Conservation (phyloP, 345 rosid species). For the Isatis tinctoria region DNA sequence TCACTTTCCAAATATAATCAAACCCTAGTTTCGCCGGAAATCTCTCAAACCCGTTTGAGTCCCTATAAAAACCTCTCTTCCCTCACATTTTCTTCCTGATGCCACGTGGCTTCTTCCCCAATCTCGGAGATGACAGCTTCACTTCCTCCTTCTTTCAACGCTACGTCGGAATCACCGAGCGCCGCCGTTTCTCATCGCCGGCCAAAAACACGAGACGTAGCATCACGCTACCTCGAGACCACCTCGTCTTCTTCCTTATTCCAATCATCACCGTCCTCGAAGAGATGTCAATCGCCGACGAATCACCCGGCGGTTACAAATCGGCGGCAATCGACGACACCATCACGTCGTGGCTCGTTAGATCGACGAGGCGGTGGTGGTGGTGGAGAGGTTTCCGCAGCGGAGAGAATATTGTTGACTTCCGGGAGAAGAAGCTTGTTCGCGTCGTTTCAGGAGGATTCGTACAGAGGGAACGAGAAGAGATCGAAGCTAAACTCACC, state of each 20-base stretch:
- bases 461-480: slow-evolving; percentile 48
- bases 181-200: slow-evolving; percentile 47
- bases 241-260: slow-evolving; percentile 14
- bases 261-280: slow-evolving; percentile 33
- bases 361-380: slow-evolving; percentile 44
- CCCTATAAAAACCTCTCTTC: no score
- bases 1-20: no score
- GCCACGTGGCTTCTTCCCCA: no score
- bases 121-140: no score
- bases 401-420: slow-evolving; percentile 61
- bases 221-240: slow-evolving; percentile 64
- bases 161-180: no score
- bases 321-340: slow-evolving; percentile 68
- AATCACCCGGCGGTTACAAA: slow-evolving; percentile 35
- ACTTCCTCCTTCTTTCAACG: no score
- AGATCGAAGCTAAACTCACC: slow-evolving; percentile 59
- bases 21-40: no score
- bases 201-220: slow-evolving; percentile 62
- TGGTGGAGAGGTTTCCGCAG: slow-evolving; percentile 42
- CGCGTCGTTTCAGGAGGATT: slow-evolving; percentile 78
- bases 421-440: slow-evolving; percentile 79
- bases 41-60: no score
- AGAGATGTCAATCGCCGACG: slow-evolving; percentile 61
- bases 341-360: slow-evolving; percentile 38
- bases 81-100: no score